These are phyloP conservation scores for Backusella luteola DNA, from an alignment of 192 early-diverging fungal species.

Conservation along the genomic window DNA sequence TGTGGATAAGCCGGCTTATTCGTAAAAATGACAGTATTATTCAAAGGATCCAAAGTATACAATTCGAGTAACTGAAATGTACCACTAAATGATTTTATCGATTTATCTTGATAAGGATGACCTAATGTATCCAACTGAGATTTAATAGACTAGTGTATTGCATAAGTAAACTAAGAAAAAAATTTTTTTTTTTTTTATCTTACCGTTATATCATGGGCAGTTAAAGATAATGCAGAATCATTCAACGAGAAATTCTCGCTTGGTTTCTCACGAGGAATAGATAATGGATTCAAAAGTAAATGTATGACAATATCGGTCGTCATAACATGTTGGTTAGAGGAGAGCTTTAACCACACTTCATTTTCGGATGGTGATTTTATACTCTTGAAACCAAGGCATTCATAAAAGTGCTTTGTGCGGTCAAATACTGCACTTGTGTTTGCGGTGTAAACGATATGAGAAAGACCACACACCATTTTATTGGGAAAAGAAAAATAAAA, in stretches of 20 bases:
- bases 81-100: conserved; percentile 13
- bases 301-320: conserved; percentile 2
- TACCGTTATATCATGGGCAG: neutral
- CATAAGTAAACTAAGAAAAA: neutral
- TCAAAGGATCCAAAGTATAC: conserved; percentile 74
- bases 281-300: neutral
- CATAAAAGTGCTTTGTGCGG: conserved; percentile 19
- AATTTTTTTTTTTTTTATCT: neutral
- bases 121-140: conserved; percentile 28
- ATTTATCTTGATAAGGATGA: conserved; percentile 39
- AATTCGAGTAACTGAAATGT: conserved; percentile 34
- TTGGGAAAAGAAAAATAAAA: neutral
- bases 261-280: neutral
- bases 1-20: conserved; percentile 39
- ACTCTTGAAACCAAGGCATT: conserved; percentile 24
- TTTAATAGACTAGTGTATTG: conserved; percentile 34
- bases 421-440: neutral
- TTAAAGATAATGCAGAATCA: conserved; percentile 4
- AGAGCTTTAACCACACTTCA: conserved; percentile 7
- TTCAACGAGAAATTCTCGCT: neutral
- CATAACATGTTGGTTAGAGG: neutral
- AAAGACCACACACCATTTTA: conserved; percentile 27
- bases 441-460: conserved; percentile 28
- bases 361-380: neutral
- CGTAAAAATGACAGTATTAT: conserved; percentile 77